Percentiles rank a stretch among this genome's conserved stretches.
Conservation (phyloP, 305 asterid species). For the Fraxinus paxiana region DNA sequence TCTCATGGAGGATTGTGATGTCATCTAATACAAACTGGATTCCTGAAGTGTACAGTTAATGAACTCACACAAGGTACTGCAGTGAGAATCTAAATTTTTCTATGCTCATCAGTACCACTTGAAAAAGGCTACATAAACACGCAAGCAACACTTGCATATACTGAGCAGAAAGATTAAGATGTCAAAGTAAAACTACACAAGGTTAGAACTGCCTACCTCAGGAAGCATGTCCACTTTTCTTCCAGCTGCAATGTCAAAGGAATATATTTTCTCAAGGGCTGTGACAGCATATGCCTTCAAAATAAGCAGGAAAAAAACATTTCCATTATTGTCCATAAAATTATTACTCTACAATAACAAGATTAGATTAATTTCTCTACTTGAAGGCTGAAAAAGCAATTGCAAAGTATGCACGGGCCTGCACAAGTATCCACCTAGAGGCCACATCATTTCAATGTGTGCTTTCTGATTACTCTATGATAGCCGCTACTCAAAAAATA, state of each 20-base stretch:
- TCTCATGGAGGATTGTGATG: not conserved
- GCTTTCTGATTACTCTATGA: not conserved
- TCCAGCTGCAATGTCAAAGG: slow-evolving; percentile 93
- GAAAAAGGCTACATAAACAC: slow-evolving; percentile 2
- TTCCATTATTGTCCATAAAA: not conserved
- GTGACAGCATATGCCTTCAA: slow-evolving; percentile 83
- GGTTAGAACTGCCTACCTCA: slow-evolving; percentile 55
- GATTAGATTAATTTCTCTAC: not conserved
- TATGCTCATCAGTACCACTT: not conserved
- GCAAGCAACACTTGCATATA: slow-evolving; percentile 9
- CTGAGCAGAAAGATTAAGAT: not conserved
- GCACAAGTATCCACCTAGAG: not conserved
- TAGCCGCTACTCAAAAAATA: not conserved
- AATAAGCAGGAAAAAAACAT: slow-evolving; percentile 27
- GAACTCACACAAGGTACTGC: not conserved
- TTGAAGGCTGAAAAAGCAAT: not conserved
- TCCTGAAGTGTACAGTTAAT: slow-evolving; percentile 1
- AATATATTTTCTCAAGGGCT: slow-evolving; percentile 82
- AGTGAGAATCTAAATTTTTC: not conserved
- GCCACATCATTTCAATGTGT: not conserved
- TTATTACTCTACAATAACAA: slow-evolving; percentile 7
- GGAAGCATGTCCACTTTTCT: slow-evolving; percentile 72
- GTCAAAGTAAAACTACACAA: slow-evolving; percentile 12
- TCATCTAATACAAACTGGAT: slow-evolving; percentile 10
- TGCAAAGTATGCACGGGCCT: not conserved